These are phyloP conservation scores for Metschnikowia cerradonensis DNA, from an alignment of 805 yeast genomes.

Conservation along the genomic window DNA sequence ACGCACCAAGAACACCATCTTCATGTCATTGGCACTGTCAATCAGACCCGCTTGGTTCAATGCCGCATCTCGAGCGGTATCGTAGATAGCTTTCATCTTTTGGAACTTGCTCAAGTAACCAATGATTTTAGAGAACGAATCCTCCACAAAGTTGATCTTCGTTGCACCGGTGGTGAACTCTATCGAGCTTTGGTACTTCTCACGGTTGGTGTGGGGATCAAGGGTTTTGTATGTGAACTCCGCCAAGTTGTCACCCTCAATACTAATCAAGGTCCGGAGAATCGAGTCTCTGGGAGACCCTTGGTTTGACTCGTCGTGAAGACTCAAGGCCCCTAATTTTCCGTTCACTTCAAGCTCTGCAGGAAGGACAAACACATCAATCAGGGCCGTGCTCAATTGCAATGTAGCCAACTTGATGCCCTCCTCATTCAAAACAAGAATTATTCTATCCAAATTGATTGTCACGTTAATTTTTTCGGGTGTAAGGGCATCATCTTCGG, in stretches of 20 bases:
- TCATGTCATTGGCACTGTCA: constrained; percentile 55
- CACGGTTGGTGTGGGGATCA: constrained; percentile 47
- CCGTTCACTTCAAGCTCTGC: constrained; percentile 71
- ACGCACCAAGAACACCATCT: constrained; percentile 64
- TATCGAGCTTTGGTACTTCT: constrained; percentile 52
- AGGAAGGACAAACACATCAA: constrained; percentile 63
- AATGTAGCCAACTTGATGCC: constrained; percentile 77
- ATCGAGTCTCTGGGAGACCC: constrained; percentile 56
- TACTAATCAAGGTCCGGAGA: constrained; percentile 63
- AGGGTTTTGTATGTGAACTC: constrained; percentile 82
- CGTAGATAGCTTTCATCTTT: constrained; percentile 85
- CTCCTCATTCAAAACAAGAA: constrained; percentile 75
- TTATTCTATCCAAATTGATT: constrained; percentile 67
- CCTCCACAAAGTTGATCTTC: constrained; percentile 74
- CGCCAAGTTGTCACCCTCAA: constrained; percentile 77
- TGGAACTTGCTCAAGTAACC: constrained; percentile 70
- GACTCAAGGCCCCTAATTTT: constrained; percentile 70
- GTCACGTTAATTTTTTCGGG: constrained; percentile 74
- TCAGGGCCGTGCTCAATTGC: constrained; percentile 66
- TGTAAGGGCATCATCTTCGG: constrained; percentile 50
- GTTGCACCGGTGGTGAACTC: constrained; percentile 72
- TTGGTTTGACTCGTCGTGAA: constrained; percentile 72
- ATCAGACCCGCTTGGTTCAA: constrained; percentile 72
- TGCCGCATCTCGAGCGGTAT: constrained; percentile 84
- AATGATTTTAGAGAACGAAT: constrained; percentile 65